Evolutionary conservation across 1,284 basidiomycete genomes (phyloP), one percentile per base, ranked within the genome.

Genomic region (Tranzscheliella williamsii): DNA sequence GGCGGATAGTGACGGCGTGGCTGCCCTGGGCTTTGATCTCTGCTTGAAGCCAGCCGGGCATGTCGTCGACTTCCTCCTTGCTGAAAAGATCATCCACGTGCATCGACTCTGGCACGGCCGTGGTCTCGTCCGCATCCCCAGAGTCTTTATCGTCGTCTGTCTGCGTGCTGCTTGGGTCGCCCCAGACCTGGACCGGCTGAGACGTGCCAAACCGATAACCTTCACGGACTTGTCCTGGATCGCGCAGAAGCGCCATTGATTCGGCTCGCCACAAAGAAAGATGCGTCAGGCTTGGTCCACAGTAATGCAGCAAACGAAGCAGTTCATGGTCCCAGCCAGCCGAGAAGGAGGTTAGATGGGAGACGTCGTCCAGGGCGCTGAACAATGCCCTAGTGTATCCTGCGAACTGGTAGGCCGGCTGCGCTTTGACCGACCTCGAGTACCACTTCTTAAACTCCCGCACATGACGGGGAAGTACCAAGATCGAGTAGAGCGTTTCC

Each of bases 291-390:
- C 57, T 37, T 0, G 69, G 64, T 4, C 74, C 74, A 30, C 58
- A 62, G 31, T 73, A 67, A 42, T 75, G 73, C 11, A 76, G 46
- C 17, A 75, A 41, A 2, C 72, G 56, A 13, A 75, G 47, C 30
- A 76, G 42, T 26, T 73, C 71, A 20, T 68, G 49, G 29, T 76
- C 74, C 74, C 74, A 76, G 20, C 74, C 74, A 2, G 73, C 69
- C 3, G 72, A 73, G 17, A 56, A 62, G 9, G 66, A 53, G 3
- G 73, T 75, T 15, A 74, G 42, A 7, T 64, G 56, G 12, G 74
- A 73, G 5, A 73, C 71, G 24, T 75, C 70, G 38, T 72, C 67
- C 6, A 73, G 34, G 0, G 51, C 69, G 15, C 61, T 58, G 33
- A 75, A 75, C 5, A 73, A 44, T 2, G 60, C 70, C 5, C 57